phyloP scores from a whole-genome alignment of 108 stramenopile genomes.

The Ochromonas danica region DNA sequence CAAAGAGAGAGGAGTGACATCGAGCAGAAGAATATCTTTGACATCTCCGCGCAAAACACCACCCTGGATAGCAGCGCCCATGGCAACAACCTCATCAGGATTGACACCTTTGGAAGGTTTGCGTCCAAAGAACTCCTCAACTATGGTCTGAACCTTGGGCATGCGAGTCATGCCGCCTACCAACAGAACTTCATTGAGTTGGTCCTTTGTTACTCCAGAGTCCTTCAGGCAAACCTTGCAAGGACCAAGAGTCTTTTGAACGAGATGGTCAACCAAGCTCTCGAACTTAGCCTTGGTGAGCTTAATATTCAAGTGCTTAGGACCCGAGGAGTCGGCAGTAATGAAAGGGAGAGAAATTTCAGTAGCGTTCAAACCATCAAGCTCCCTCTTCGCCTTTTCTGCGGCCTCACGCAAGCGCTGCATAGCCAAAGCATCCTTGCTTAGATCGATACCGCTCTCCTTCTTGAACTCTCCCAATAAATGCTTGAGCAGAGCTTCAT shows the following conservation, averaged over 20 bases:
- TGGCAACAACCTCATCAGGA: constrained; percentile 99
- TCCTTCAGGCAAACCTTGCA: constrained; percentile 73
- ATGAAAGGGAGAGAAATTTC: constrained; percentile 98
- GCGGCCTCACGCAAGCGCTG: constrained; percentile 97
- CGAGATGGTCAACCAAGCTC: constrained; percentile 81
- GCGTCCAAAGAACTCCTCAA: constrained; percentile 94
- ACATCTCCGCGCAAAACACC: constrained; percentile 98
- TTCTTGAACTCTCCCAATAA: constrained; percentile 88
- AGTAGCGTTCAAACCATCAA: constrained; percentile 97
- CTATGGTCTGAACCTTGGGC: constrained; percentile 97
- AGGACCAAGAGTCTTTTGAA: constrained; percentile 88
- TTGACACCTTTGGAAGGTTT: constrained; percentile 86
- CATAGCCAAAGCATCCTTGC: constrained; percentile 90
- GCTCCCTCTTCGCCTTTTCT: constrained; percentile 98
- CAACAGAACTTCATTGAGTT: constrained; percentile 79
- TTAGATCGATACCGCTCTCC: constrained; percentile 88
- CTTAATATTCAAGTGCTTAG: constrained; percentile 96
- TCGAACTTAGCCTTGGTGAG: constrained; percentile 88
- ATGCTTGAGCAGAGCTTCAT: constrained; percentile 86
- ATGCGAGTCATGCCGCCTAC: constrained; percentile 99
- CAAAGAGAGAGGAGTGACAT: constrained; percentile 96
- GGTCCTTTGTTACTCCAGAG: constrained; percentile 47
- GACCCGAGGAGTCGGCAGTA: constrained; percentile 94
- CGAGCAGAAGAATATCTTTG: constrained; percentile 96
- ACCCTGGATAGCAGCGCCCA: constrained; percentile 99